These are phyloP conservation scores for Aureobasidium sp. DNA, from an alignment of 2,329 filamentous ascomycete species.

Conservation along the genomic window DNA sequence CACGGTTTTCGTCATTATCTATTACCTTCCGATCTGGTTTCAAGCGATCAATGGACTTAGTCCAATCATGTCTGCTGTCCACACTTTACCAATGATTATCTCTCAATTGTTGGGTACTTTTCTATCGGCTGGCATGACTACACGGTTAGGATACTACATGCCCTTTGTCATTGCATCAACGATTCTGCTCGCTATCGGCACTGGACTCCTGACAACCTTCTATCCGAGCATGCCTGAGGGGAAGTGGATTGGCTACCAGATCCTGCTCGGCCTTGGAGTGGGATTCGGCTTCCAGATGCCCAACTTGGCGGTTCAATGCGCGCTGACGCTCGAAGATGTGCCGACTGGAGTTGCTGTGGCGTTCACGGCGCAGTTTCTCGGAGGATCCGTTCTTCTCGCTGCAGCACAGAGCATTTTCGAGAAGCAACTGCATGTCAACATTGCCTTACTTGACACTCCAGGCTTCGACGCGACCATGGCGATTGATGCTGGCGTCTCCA, in stretches of 20 bases:
- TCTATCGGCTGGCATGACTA: conserved; percentile 33
- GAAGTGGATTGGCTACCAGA: conserved; percentile 35
- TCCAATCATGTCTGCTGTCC: conserved; percentile 42
- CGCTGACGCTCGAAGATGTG: conserved; percentile 36
- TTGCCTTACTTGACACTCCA: conserved; percentile 38
- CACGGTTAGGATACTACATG: conserved; percentile 42
- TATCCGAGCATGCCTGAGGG: conserved; percentile 31
- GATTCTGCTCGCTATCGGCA: conserved; percentile 40
- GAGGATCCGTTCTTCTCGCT: conserved; percentile 43
- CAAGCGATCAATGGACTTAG: conserved; percentile 43
- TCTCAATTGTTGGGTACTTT: conserved; percentile 40
- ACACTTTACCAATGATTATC: conserved; percentile 42
- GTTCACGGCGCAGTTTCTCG: conserved; percentile 43
- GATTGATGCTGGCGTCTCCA: conserved; percentile 48
- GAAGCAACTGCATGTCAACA: too few relatives aligned
- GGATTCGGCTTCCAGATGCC: conserved; percentile 45
- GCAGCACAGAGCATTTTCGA: conserved; percentile 44
- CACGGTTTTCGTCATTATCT: conserved; percentile 39
- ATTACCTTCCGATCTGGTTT: conserved; percentile 44
- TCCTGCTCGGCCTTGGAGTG: conserved; percentile 35
- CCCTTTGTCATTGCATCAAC: conserved; percentile 39
- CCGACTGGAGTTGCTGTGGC: conserved; percentile 43
- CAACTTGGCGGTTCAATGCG: conserved; percentile 41
- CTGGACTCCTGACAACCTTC: conserved; percentile 41
- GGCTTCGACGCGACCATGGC: conserved; percentile 27